phyloP scores from a whole-genome alignment of 306 rosid species.

The Vicia villosa region DNA sequence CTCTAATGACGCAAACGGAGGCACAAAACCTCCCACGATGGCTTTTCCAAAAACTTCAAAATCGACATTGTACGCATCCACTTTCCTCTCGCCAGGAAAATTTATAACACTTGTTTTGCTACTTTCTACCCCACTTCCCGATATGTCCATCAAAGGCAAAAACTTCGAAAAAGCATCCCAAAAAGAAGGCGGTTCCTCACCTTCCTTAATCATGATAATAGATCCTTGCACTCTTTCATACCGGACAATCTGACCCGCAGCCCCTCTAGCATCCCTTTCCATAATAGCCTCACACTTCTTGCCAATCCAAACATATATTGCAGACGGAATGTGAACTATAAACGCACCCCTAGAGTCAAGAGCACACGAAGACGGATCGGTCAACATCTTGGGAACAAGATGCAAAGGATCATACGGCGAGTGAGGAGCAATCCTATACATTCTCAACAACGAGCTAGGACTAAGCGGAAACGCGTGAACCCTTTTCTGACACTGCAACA shows the following conservation, averaged over 20 bases:
- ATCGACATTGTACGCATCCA: constrained; percentile 71
- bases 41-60: constrained; percentile 89
- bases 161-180: constrained; percentile 82
- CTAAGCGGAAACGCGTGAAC: constrained; percentile 97
- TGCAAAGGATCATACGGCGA: constrained; percentile 97
- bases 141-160: constrained; percentile 80
- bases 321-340: constrained; percentile 75
- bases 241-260: constrained; percentile 92
- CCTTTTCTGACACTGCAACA: constrained; percentile 97
- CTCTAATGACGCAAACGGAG: constrained; percentile 80
- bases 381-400: constrained; percentile 96
- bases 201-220: constrained; percentile 69
- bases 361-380: constrained; percentile 67
- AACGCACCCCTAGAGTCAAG: constrained; percentile 97
- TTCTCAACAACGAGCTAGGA: constrained; percentile 94
- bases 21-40: constrained; percentile 87
- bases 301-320: constrained; percentile 95
- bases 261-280: constrained; percentile 98
- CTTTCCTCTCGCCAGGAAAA: constrained; percentile 66
- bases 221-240: constrained; percentile 91
- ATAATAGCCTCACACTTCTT: constrained; percentile 77
- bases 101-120: constrained; percentile 42
- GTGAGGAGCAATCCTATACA: constrained; percentile 94
- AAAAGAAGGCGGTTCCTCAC: constrained; percentile 70
- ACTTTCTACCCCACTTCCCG: constrained; percentile 48